Evolutionary conservation across 2,329 filamentous ascomycete species (phyloP).

Genomic region (Exophiala mesophila): DNA sequence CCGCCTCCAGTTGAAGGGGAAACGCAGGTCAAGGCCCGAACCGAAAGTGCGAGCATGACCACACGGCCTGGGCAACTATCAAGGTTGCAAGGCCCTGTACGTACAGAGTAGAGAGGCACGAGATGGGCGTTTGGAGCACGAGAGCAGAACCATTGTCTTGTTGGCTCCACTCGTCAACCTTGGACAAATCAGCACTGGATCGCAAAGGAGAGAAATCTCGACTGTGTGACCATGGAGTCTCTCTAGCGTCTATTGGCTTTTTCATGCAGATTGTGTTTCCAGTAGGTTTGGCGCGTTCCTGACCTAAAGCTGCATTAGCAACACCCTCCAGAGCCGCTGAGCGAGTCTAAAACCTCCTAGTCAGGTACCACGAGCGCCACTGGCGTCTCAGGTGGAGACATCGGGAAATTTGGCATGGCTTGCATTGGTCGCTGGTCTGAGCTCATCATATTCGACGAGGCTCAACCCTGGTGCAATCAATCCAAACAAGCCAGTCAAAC

Average conservation of each 20-base stretch:
- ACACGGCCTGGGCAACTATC: too few relatives aligned
- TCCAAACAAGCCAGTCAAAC: not conserved
- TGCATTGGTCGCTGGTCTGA: constrained; percentile 13
- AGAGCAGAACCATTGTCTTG: too few relatives aligned
- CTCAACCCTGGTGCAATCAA: not conserved
- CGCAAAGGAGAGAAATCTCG: not conserved
- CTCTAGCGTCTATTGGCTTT: not conserved
- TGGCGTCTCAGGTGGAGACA: not conserved
- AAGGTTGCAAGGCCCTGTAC: too few relatives aligned
- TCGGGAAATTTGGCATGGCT: constrained; percentile 22
- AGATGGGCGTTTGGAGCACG: too few relatives aligned
- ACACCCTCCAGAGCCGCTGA: not conserved
- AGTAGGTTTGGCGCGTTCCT: constrained; percentile 19
- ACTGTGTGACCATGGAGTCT: not conserved
- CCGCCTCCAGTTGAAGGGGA: not conserved
- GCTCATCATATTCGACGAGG: constrained; percentile 7
- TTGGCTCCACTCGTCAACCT: too few relatives aligned
- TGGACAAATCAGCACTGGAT: too few relatives aligned
- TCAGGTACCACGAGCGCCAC: constrained; percentile 8
- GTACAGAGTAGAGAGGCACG: too few relatives aligned
- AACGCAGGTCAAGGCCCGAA: not conserved
- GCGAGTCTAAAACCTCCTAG: constrained; percentile 9
- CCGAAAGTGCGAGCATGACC: not conserved
- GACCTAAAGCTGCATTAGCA: not conserved
- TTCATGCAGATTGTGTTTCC: constrained; percentile 15